Base-by-base conservation (phyloP, 2,329 filamentous ascomycete species). In the Trematosphaeria pertusa region DNA sequence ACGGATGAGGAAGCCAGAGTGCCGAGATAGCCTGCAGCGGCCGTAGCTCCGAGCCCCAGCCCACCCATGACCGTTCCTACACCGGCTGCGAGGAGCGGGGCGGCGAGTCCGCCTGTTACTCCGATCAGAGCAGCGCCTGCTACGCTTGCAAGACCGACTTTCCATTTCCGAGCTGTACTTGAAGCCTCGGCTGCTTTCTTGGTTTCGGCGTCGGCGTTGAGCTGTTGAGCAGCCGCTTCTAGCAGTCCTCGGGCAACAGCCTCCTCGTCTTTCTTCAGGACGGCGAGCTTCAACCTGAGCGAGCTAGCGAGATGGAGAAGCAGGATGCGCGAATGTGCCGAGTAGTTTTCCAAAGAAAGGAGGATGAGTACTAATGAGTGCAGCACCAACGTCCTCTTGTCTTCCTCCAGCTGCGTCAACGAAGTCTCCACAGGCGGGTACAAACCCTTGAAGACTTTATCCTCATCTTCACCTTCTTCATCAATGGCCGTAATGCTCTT, bases 41-140 rank as follows among this genome's bases (percentile, higher is more conserved):
- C 85, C 2, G 86, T 86, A 1, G 86, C 81, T 14, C 87, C 86
- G 1, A 97, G 78, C 2, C 90, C 90, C 9, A 89, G 72, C 0
- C 90, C 90, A 18, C 87, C 86, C 75, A 92, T 87, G 0, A 93
- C 80, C 1, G 84, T 86, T 18, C 92, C 92, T 31, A 97, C 80
- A 1, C 90, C 89, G 8, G 88, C 90, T 15, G 85, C 86, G 11
- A 89, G 82, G 2, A 97, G 77, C 0, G 91, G 87, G 1, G 88
- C 85, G 7, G 90, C 88, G 8, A 97, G 81, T 22, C 87, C 88
- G 20, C 87, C 87, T 0, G 91, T 96, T 3, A 89, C 83, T 8
- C 86, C 86, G n/a, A 97, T 92, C 1, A 96, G 77, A 0, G 89
- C 89, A 1, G 93, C 93, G 9, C 93, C 93, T 0, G 90, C 91